A percentile compares a stretch with the other conserved stretches of the same genome.
Conservation (phyloP, 2,329 filamentous ascomycete species). For the Phialemonium atrogriseum region DNA sequence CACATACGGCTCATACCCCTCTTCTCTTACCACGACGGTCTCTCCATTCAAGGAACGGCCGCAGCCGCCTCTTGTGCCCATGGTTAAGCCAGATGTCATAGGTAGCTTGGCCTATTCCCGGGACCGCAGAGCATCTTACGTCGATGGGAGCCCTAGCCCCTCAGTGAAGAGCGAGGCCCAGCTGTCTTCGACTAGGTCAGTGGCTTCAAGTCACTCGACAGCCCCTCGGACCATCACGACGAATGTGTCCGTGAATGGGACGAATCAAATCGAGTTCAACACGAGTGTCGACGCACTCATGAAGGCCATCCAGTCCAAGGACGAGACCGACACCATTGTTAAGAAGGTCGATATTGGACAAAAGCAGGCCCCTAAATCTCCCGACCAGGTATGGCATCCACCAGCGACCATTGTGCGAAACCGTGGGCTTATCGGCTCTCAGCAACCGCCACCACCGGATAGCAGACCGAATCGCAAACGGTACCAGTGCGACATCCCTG, state of each 20-base stretch:
- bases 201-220: constrained; percentile 7
- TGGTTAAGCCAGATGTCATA: constrained; percentile 19
- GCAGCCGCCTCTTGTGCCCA: constrained; percentile 17
- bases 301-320: constrained; percentile 73
- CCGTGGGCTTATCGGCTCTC: no score
- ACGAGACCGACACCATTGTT: constrained; percentile 25
- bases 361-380: no score
- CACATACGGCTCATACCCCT: constrained; percentile 32
- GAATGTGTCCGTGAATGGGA: constrained; percentile 37
- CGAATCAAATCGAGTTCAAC: constrained; percentile 55
- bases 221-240: constrained; percentile 31
- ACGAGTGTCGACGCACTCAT: constrained; percentile 83
- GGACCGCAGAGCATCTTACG: constrained; percentile 17
- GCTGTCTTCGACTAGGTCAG: constrained; percentile 10
- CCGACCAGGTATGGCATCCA: constrained; percentile 35
- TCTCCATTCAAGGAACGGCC: constrained; percentile 18
- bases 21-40: constrained; percentile 19
- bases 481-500: constrained; percentile 65
- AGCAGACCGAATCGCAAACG: constrained; percentile 42
- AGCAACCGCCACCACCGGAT: constrained; percentile 1
- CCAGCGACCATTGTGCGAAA: constrained; percentile 16
- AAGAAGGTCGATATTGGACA: constrained; percentile 16
- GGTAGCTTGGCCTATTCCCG: constrained; percentile 8
- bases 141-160: constrained; percentile 24
- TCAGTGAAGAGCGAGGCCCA: constrained; percentile 25